Conservation (phyloP, 768 basidiomycete genomes). For the Royoungia palumana region DNA sequence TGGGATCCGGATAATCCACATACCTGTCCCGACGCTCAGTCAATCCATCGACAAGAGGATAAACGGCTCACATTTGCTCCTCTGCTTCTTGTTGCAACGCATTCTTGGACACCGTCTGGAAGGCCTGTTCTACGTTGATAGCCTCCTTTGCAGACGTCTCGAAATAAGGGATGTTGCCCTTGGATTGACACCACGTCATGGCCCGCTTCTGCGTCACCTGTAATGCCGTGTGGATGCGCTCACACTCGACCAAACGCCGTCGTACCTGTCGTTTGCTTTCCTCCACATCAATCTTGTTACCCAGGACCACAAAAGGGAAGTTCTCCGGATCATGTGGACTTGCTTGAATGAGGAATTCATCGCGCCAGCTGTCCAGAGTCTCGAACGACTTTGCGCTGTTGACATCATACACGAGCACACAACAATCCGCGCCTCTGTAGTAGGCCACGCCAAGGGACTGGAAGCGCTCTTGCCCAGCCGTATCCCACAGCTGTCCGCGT, state of each 20-base stretch:
- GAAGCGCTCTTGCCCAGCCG: conserved; percentile 99
- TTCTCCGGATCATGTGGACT: conserved; percentile 99
- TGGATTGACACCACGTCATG: conserved; percentile 99
- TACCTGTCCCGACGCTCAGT: conserved; percentile 54
- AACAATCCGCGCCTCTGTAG: conserved; percentile 98
- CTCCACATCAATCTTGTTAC: conserved; percentile 99
- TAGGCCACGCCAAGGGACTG: conserved; percentile 98
- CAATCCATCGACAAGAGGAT: conserved; percentile 8
- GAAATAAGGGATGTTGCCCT: conserved; percentile 99
- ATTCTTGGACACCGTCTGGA: conserved; percentile 99
- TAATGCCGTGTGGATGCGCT: neutral
- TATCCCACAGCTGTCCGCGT: conserved; percentile 90
- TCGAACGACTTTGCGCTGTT: conserved; percentile 99
- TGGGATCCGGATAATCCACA: conserved; percentile 98
- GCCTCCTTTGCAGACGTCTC: conserved; percentile 99
- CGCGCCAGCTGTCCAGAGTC: conserved; percentile 97
- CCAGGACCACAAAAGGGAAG: conserved; percentile 98
- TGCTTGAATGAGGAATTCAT: conserved; percentile 98
- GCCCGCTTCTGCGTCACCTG: conserved; percentile 99
- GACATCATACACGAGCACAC: conserved; percentile 98
- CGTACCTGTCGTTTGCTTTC: conserved; percentile 95
- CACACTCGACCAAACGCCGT: neutral
- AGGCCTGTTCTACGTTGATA: conserved; percentile 99
- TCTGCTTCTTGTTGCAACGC: conserved; percentile 97
- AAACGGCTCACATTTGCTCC: conserved; percentile 74